These are phyloP conservation scores for Carex myosuroides DNA, from an alignment of 176 grass and related monocot species.

Conservation along the genomic window DNA sequence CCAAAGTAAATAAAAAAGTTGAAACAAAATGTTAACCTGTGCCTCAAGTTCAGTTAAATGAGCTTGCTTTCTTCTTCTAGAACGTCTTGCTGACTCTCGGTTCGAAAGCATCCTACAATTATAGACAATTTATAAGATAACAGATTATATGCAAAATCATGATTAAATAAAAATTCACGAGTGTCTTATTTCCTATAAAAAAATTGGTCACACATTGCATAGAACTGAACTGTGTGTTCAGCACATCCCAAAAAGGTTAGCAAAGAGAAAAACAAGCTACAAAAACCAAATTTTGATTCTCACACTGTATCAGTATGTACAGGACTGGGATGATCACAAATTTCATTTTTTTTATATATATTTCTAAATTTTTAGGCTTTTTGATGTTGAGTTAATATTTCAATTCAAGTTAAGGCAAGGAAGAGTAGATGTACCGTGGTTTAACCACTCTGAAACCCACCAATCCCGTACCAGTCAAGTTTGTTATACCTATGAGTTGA, in stretches of 20 bases:
- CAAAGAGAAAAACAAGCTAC: background rate
- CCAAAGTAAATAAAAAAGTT: background rate
- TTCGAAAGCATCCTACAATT: constrained; percentile 70
- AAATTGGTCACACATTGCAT: background rate
- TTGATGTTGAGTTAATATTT: background rate
- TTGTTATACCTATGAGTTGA: background rate
- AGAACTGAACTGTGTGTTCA: background rate
- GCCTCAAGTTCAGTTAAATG: constrained; percentile 64
- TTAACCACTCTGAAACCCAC: background rate
- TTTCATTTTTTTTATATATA: background rate
- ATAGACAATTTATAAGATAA: background rate
- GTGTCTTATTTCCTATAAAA: background rate
- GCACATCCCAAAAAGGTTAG: background rate
- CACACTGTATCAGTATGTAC: background rate
- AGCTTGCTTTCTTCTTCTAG: constrained; percentile 80
- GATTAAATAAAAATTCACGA: background rate
- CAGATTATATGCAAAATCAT: background rate
- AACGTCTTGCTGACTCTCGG: constrained; percentile 68
- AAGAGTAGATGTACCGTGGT: background rate
- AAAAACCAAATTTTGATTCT: background rate
- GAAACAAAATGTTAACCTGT: constrained; percentile 25
- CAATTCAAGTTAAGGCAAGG: background rate
- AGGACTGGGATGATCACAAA: background rate
- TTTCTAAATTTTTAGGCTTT: background rate
- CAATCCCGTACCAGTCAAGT: background rate